A percentile compares a stretch with the other conserved stretches of the same genome.
These are phyloP conservation scores for Lantana camara DNA, from an alignment of 257 asterid species.

Conservation along the genomic window DNA sequence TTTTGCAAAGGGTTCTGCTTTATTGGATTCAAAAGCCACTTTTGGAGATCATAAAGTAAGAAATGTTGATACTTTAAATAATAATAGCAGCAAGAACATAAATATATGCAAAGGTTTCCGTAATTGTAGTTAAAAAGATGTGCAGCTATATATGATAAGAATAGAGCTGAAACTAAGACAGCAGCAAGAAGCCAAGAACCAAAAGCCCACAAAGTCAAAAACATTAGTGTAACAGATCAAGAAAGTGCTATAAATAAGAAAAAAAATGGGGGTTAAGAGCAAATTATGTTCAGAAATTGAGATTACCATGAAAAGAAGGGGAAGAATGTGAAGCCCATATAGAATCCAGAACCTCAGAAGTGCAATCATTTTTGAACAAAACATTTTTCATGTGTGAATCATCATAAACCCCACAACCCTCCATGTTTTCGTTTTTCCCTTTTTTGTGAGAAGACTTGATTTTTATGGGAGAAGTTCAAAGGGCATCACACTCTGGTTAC, in stretches of 20 bases:
- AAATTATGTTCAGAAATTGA: background rate
- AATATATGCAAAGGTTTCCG: background rate
- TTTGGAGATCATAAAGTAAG: background rate
- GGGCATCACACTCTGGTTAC: background rate
- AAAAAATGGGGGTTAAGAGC: too few relatives aligned
- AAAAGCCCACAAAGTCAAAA: background rate
- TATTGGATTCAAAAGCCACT: constrained; percentile 3
- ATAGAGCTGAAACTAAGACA: background rate
- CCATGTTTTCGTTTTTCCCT: constrained; percentile 43
- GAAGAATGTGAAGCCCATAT: constrained; percentile 65
- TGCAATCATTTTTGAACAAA: constrained; percentile 36
- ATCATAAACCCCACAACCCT: constrained; percentile 38
- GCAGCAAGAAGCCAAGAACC: background rate
- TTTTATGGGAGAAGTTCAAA: constrained; percentile 8
- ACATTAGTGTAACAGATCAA: background rate
- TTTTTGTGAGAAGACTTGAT: background rate
- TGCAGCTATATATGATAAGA: background rate
- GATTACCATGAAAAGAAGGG: constrained; percentile 67
- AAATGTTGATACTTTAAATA: too few relatives aligned
- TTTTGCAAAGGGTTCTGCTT: too few relatives aligned
- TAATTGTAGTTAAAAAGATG: too few relatives aligned
- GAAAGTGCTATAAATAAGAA: background rate
- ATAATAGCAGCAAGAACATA: background rate
- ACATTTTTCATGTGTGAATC: constrained; percentile 34
- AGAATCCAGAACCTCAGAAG: constrained; percentile 59